These are phyloP conservation scores for Phytophthora palmivora DNA, from an alignment of 352 stramenopile species.

Conservation along the genomic window DNA sequence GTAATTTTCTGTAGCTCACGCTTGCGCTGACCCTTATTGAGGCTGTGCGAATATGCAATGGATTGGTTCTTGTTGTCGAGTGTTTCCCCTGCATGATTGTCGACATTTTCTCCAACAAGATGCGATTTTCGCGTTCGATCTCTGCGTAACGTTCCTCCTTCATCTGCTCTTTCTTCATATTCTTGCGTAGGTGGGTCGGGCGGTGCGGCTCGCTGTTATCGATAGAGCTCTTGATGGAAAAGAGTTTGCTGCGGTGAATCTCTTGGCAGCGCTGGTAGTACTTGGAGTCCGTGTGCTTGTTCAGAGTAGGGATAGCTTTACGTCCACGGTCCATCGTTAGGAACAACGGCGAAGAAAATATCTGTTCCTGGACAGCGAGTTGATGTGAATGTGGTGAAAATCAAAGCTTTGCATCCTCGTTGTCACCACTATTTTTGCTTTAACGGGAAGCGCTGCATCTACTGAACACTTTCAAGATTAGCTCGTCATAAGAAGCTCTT, in stretches of 20 bases:
- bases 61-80: constrained; percentile 90
- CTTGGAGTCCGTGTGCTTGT: constrained; percentile 88
- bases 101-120: constrained; percentile 98
- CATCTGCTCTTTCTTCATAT: constrained; percentile 97
- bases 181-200: constrained; percentile 93
- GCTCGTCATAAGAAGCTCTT: constrained; percentile 37
- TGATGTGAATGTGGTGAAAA: constrained; percentile 25
- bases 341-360: not conserved
- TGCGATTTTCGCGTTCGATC: constrained; percentile 97
- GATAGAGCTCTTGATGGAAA: constrained; percentile 93
- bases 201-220: constrained; percentile 94
- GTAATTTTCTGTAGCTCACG: constrained; percentile 90
- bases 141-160: constrained; percentile 95
- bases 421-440: constrained; percentile 29
- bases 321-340: constrained; percentile 79
- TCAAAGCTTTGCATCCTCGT: not conserved
- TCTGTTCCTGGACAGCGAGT: constrained; percentile 10
- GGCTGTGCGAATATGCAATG: constrained; percentile 75
- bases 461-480: constrained; percentile 8
- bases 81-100: constrained; percentile 93
- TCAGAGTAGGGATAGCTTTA: constrained; percentile 87
- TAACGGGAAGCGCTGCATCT: not conserved
- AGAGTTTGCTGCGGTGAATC: constrained; percentile 84
- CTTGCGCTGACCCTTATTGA: constrained; percentile 87
- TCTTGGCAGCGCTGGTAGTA: constrained; percentile 90